A percentile compares a stretch with the other conserved stretches of the same genome.
phyloP scores from a whole-genome alignment of 192 early-diverging fungal species.

The Linderina pennispora region DNA sequence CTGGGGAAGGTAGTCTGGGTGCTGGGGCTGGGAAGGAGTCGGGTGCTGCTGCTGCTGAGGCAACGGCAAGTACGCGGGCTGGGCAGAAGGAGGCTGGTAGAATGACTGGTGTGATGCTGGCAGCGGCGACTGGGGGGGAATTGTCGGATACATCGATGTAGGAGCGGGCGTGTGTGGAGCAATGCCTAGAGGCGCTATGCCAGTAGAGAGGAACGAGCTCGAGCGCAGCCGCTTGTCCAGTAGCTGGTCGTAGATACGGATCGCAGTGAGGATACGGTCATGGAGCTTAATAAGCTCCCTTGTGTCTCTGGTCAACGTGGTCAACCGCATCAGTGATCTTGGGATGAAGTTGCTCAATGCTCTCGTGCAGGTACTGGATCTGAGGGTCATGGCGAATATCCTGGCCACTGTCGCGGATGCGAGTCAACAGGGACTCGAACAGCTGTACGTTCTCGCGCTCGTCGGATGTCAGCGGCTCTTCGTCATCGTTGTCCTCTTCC shows the following conservation, averaged over 20 bases:
- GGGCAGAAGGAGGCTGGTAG: constrained; percentile 6
- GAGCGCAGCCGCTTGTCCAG: constrained; percentile 68
- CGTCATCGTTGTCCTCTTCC: constrained; percentile 16
- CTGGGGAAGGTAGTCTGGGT: too few relatives aligned
- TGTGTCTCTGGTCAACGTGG: constrained; percentile 73
- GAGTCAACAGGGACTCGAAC: constrained; percentile 81
- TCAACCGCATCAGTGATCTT: constrained; percentile 72
- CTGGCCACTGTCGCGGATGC: constrained; percentile 72
- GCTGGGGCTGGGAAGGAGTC: constrained; percentile 12
- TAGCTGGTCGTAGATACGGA: constrained; percentile 82
- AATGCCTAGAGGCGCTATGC: constrained; percentile 6
- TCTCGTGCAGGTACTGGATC: constrained; percentile 77
- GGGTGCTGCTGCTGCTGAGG: constrained; percentile 27
- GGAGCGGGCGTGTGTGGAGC: constrained; percentile 15
- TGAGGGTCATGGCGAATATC: constrained; percentile 71
- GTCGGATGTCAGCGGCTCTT: constrained; percentile 59
- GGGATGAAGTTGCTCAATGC: constrained; percentile 79
- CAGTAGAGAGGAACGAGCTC: constrained; percentile 19
- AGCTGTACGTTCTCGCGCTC: constrained; percentile 89
- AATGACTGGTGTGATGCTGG: constrained; percentile 1
- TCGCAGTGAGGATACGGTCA: constrained; percentile 73
- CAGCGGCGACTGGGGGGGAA: constrained; percentile 17
- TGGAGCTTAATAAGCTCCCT: constrained; percentile 70
- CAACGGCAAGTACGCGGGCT: constrained; percentile 8
- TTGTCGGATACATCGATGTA: constrained; percentile 34